Percentiles rank a stretch among this genome's conserved stretches.
These are phyloP conservation scores for Brettanomyces bruxellensis DNA, from an alignment of 805 yeast genomes.

Conservation along the genomic window DNA sequence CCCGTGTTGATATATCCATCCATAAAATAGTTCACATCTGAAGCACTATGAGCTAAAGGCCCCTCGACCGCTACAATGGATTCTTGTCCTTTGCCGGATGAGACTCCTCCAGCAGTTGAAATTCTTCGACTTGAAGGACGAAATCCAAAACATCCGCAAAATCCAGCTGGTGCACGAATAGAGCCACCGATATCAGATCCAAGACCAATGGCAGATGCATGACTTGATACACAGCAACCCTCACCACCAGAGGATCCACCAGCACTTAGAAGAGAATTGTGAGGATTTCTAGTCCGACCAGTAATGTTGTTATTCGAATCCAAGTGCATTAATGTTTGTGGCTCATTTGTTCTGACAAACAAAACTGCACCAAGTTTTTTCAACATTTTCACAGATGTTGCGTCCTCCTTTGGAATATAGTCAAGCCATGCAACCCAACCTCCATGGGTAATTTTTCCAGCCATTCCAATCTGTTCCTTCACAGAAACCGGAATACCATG, in stretches of 20 bases:
- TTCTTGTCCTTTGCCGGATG: conserved; percentile 56
- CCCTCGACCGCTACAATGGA: conserved; percentile 59
- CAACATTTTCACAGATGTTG: conserved; percentile 38
- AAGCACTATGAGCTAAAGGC: conserved; percentile 55
- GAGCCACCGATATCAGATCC: conserved; percentile 73
- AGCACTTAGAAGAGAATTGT: conserved; percentile 46
- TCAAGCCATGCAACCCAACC: conserved; percentile 47
- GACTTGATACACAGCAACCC: conserved; percentile 51
- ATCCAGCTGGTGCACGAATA: conserved; percentile 61
- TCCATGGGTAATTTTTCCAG: conserved; percentile 48
- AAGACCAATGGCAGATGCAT: conserved; percentile 46
- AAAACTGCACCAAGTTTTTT: conserved; percentile 50
- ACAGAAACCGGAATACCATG: conserved; percentile 65
- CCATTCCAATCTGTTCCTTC: conserved; percentile 54
- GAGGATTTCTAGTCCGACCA: conserved; percentile 52
- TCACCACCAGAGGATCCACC: conserved; percentile 77
- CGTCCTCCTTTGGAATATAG: conserved; percentile 37
- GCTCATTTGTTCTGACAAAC: conserved; percentile 58
- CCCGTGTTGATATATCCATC: conserved; percentile 50
- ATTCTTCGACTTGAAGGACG: conserved; percentile 54
- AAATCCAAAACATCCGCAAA: conserved; percentile 51
- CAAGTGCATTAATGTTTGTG: conserved; percentile 62
- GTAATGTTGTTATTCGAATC: conserved; percentile 52
- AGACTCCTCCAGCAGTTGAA: conserved; percentile 36
- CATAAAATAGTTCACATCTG: conserved; percentile 66